Evolutionary conservation across 164 flowering plant genomes (phyloP).

Genomic region (Aristolochia contorta): DNA sequence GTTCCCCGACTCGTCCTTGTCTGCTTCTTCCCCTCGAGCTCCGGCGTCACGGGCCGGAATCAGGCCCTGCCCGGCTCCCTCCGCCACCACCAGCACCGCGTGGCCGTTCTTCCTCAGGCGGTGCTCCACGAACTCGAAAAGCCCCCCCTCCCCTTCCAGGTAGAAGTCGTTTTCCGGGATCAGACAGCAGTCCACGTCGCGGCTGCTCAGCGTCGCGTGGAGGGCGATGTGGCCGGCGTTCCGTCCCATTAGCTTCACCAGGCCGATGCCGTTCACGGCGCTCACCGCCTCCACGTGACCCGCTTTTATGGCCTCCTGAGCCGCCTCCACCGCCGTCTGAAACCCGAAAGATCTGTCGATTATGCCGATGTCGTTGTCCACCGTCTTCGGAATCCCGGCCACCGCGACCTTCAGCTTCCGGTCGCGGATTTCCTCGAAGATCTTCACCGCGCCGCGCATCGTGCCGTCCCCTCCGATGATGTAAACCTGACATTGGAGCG

Average conservation of each 20-base stretch:
- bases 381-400: constrained; percentile 74
- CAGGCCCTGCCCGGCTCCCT: constrained; percentile 78
- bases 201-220: constrained; percentile 66
- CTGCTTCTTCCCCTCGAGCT: constrained; percentile 37
- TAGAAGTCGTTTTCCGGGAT: constrained; percentile 67
- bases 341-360: constrained; percentile 85
- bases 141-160: constrained; percentile 69
- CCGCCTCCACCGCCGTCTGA: constrained; percentile 78
- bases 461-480: constrained; percentile 88
- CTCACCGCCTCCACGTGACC: constrained; percentile 81
- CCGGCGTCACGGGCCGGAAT: too few species aligned
- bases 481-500: constrained; percentile 67
- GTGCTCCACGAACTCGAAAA: constrained; percentile 48
- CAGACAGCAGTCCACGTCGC: constrained; percentile 80
- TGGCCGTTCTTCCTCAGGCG: constrained; percentile 53
- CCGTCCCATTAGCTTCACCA: constrained; percentile 87
- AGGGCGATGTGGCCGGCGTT: constrained; percentile 85
- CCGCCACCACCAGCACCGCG: constrained; percentile 75
- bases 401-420: constrained; percentile 44
- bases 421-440: constrained; percentile 47
- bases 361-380: constrained; percentile 79
- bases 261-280: constrained; percentile 78
- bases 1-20: constrained; percentile 78
- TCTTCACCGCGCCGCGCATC: constrained; percentile 71
- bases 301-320: constrained; percentile 74